These are phyloP conservation scores for Chaetomium fimeti DNA, from an alignment of 495 filamentous ascomycete genomes.

Conservation along the genomic window DNA sequence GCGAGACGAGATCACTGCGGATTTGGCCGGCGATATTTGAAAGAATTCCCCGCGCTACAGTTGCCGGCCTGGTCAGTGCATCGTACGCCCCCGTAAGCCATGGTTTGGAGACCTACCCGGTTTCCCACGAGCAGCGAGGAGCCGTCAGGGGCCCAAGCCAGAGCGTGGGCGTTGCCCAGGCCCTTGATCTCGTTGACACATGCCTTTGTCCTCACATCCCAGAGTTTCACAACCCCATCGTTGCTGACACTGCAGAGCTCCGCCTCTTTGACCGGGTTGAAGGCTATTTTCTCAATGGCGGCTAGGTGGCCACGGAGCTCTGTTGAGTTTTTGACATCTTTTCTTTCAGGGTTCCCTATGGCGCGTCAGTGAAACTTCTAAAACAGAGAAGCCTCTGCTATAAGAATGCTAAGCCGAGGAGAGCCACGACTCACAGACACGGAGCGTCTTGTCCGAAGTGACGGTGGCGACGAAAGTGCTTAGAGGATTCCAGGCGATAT, in stretches of 20 bases:
- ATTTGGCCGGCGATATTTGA: constrained; percentile 56
- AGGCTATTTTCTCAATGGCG: constrained; percentile 80
- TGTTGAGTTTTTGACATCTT: constrained; percentile 70
- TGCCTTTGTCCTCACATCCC: constrained; percentile 83
- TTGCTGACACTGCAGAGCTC: constrained; percentile 82
- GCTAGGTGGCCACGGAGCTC: constrained; percentile 79
- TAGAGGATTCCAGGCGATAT: constrained; percentile 85
- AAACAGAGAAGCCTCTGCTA: neutral
- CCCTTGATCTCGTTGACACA: constrained; percentile 77
- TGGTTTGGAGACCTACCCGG: constrained; percentile 58
- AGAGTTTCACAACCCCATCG: constrained; percentile 85
- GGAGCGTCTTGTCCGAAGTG: constrained; percentile 73
- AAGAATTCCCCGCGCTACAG: constrained; percentile 68
- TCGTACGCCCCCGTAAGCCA: neutral
- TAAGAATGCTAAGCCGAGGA: neutral
- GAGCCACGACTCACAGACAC: constrained; percentile 54
- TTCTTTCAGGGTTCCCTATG: constrained; percentile 74
- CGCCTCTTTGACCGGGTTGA: constrained; percentile 84
- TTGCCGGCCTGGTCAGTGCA: constrained; percentile 9
- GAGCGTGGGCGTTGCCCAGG: constrained; percentile 76
- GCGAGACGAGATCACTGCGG: constrained; percentile 57
- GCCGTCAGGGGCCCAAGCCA: constrained; percentile 89
- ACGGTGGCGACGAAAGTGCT: constrained; percentile 87
- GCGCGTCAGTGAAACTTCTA: neutral
- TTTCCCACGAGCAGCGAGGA: constrained; percentile 76